Evolutionary conservation across 495 filamentous ascomycete genomes (phyloP).

Genomic region (Sphaerosporella brunnea): DNA sequence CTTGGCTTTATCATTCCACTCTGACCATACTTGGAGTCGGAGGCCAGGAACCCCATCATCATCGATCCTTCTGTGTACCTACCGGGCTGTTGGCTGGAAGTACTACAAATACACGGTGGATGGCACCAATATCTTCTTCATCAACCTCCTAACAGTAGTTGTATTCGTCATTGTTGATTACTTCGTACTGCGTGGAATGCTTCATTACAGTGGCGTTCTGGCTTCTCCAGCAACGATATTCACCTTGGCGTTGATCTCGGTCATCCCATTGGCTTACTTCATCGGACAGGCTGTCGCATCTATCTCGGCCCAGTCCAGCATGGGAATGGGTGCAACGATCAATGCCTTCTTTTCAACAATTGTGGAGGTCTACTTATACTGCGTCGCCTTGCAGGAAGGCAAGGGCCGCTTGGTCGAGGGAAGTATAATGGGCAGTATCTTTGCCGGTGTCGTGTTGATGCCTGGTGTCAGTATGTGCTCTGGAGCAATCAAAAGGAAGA

Average conservation of each 20-base stretch:
- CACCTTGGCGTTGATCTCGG: constrained; percentile 63
- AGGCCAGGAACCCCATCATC: constrained; percentile 50
- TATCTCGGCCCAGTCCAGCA: constrained; percentile 96
- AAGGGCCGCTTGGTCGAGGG: constrained; percentile 90
- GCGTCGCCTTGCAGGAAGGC: constrained; percentile 78
- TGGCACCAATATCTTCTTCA: constrained; percentile 96
- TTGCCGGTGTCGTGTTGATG: constrained; percentile 88
- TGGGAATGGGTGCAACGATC: constrained; percentile 96
- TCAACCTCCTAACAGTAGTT: constrained; percentile 84
- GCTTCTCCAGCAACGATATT: constrained; percentile 77
- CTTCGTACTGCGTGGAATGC: constrained; percentile 46
- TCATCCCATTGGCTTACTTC: constrained; percentile 97
- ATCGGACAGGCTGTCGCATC: constrained; percentile 99
- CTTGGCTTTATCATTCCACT: constrained; percentile 80
- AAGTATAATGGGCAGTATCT: constrained; percentile 92
- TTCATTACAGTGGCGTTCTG: constrained; percentile 47
- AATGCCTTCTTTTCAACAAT: constrained; percentile 99
- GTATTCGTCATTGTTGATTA: constrained; percentile 88
- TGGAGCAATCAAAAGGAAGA: constrained; percentile 92
- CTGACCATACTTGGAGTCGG: constrained; percentile 59
- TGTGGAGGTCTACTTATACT: constrained; percentile 96
- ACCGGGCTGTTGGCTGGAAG: constrained; percentile 78
- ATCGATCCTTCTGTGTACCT: constrained; percentile 87
- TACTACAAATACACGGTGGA: constrained; percentile 99
- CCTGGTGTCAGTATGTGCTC: constrained; percentile 99